Percentiles rank a stretch among this genome's conserved stretches.
These are phyloP conservation scores for Rhodotorula sp. DNA, from an alignment of 1,284 basidiomycete genomes.

Conservation along the genomic window DNA sequence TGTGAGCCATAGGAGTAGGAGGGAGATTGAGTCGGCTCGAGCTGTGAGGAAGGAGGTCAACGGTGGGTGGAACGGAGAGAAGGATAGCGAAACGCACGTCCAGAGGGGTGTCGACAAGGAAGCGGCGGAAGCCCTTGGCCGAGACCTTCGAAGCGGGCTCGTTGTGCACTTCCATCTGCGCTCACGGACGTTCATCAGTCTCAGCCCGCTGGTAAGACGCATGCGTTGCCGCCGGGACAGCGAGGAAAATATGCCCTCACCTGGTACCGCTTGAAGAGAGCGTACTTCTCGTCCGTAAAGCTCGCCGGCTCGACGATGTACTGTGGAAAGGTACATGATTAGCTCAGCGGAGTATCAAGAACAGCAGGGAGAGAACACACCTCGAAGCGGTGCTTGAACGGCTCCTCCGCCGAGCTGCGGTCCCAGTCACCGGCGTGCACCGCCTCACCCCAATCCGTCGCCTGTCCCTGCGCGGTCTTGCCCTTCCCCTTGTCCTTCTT, in stretches of 20 bases:
- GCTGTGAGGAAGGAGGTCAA: not conserved
- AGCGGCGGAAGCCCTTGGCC: conserved; percentile 64
- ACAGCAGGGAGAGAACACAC: conserved; percentile 1
- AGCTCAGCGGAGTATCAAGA: no score
- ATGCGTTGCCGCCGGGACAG: no score
- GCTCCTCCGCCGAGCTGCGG: conserved; percentile 6
- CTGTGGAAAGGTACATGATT: conserved; percentile 8
- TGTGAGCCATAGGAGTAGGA: conserved; percentile 41
- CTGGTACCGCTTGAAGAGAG: conserved; percentile 60
- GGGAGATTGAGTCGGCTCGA: conserved; percentile 28
- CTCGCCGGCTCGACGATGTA: conserved; percentile 55
- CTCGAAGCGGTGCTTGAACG: conserved; percentile 39
- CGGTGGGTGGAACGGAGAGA: not conserved
- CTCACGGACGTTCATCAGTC: not conserved
- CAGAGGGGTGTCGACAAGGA: conserved; percentile 78
- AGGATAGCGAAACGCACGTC: conserved; percentile 55
- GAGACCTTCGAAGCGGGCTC: conserved; percentile 60
- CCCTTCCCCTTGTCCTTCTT: conserved; percentile 47
- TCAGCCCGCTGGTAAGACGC: no score
- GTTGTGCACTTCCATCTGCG: conserved; percentile 71
- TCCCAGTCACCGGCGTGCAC: conserved; percentile 48
- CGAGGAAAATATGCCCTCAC: not conserved
- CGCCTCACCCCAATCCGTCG: conserved; percentile 46
- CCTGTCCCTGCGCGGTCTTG: conserved; percentile 37
- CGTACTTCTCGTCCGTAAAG: conserved; percentile 76